Evolutionary conservation across 2,329 filamentous ascomycete species (phyloP), one percentile per base, ranked within the genome.

Genomic region (Elsinoe ampelina): DNA sequence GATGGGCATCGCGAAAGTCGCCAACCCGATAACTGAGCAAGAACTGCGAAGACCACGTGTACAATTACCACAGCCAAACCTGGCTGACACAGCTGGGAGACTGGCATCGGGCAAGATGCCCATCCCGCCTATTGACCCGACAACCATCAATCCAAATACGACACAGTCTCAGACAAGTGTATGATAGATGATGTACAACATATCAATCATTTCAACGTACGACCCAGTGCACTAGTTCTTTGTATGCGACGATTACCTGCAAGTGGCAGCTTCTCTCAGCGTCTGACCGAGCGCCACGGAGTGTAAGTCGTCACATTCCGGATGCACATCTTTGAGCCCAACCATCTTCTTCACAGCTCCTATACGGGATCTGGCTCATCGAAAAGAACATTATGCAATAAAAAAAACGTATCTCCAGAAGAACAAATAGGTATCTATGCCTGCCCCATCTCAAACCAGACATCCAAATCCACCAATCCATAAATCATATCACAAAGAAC

Each of bases 1-100:
- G 36, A 92, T 98, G 68, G 93, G 93, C 30, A 83, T 96, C 61
- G 97, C 91, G 17, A 96, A 95, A 72, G 74, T 98, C 56, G 82
- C 80, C 36, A 78, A 89, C 59, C 90, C 90, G 7, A 71, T 95
- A 26, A 95, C 90, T 19, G 72, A 92, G 66, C 89, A 92, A 64
- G 85, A 87, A 41, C 74, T 98, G 68, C 93, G 89, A 77, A 82
- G 84, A 65, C 87, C 91, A 50, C 82, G 90, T 72, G 81, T 83
- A 68, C 78, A 82, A 66, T 71, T 87, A 60, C 78, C 81, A 34
- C 35, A 54, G 13, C 60, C 61, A 2, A 61, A 55, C 32, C 51
- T 60, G 35, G 41, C 35, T 38, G 41, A 58, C 19, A 60, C 56
- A 5, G 58, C 58, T 36, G 30, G 42, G 7, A 55, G 58, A 19